phyloP scores from a whole-genome alignment of 1,284 basidiomycete genomes.

The Cutaneotrichosporon arboriforme region DNA sequence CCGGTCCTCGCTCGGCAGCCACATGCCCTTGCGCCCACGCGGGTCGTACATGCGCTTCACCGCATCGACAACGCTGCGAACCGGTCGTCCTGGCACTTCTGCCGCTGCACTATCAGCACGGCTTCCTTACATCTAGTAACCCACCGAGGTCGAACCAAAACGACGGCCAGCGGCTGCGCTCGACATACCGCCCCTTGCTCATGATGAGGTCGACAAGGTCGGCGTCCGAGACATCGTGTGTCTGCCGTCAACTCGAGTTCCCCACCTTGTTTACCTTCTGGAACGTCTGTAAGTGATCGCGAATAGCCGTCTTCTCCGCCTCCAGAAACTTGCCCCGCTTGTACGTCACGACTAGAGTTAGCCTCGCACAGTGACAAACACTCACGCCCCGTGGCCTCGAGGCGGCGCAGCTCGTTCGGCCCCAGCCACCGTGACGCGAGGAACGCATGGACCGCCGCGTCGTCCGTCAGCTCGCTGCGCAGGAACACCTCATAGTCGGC shows the following conservation, averaged over 20 bases:
- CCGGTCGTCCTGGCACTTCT: slow-evolving; percentile 33
- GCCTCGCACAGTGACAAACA: not conserved
- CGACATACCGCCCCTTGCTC: slow-evolving; percentile 21
- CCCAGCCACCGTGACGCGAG: slow-evolving; percentile 29
- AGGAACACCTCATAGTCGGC: slow-evolving; percentile 2
- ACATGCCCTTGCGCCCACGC: slow-evolving; percentile 35
- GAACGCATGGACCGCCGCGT: slow-evolving; percentile 24
- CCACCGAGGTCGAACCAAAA: slow-evolving; percentile 33
- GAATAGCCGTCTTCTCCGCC: slow-evolving; percentile 27
- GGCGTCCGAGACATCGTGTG: slow-evolving; percentile 14
- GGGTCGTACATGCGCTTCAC: slow-evolving; percentile 39
- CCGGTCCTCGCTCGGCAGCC: slow-evolving; percentile 34
- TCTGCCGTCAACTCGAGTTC: not conserved
- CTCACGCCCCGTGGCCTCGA: slow-evolving; percentile 27
- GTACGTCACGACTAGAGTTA: slow-evolving; percentile 24
- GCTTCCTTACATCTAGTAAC: not conserved
- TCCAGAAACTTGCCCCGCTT: slow-evolving; percentile 34
- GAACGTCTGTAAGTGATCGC: slow-evolving; percentile 25
- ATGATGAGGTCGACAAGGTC: slow-evolving; percentile 32
- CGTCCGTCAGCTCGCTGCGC: not conserved
- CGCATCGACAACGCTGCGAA: slow-evolving; percentile 32
- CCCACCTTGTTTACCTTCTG: slow-evolving; percentile 14
- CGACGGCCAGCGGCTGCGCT: slow-evolving; percentile 18
- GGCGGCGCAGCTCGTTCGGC: slow-evolving; percentile 24
- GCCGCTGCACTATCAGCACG: slow-evolving; percentile 13